Evolutionary conservation across 306 rosid species (phyloP).

Genomic region (Glycine latifolia): DNA sequence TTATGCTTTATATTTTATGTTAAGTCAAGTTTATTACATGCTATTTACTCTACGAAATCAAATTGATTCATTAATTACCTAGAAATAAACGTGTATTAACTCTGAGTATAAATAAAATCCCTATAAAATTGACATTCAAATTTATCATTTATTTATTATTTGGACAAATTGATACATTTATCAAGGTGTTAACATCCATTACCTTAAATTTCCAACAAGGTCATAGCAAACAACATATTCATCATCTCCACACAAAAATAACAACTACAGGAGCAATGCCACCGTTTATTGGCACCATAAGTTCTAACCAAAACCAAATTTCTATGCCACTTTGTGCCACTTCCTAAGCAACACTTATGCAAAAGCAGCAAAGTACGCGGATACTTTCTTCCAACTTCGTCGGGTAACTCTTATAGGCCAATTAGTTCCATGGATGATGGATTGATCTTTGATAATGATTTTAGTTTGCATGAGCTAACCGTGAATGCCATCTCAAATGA

Average conservation of each 20-base stretch:
- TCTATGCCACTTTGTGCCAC: conserved; percentile 12
- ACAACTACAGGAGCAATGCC: neutral
- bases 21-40: too few species aligned
- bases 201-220: conserved; percentile 63
- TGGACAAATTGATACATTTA: too few species aligned
- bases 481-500: neutral
- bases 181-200: too few species aligned
- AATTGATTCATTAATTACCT: too few species aligned
- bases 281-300: neutral
- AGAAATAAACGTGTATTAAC: too few species aligned
- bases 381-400: conserved; percentile 7
- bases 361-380: conserved; percentile 12
- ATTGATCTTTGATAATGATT: conserved; percentile 36
- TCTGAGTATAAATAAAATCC: too few species aligned
- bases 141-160: too few species aligned
- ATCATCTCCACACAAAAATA: neutral
- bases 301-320: conserved; percentile 26
- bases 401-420: conserved; percentile 16
- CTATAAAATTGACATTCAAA: too few species aligned
- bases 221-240: neutral
- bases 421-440: conserved; percentile 35
- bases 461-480: conserved; percentile 29
- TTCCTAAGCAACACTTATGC: too few species aligned
- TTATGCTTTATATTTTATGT: too few species aligned
- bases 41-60: too few species aligned